A percentile compares a stretch with the other conserved stretches of the same genome.
These are phyloP conservation scores for Botryotinia convoluta DNA, from an alignment of 2,329 filamentous ascomycete species.

Conservation along the genomic window DNA sequence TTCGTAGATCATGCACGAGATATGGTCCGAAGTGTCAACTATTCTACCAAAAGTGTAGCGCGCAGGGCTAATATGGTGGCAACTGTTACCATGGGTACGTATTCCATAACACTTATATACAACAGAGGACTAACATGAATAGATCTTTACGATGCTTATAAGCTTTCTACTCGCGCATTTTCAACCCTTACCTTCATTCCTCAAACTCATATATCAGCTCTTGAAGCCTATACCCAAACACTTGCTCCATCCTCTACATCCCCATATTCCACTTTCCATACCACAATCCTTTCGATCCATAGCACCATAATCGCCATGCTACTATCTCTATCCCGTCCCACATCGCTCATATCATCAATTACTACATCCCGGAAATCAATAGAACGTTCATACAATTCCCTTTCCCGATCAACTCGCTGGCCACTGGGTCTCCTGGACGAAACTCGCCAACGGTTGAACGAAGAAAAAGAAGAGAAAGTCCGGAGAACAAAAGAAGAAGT, in stretches of 20 bases:
- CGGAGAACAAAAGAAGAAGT: slow-evolving; percentile 68
- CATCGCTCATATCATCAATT: slow-evolving; percentile 74
- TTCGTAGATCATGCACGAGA: slow-evolving; percentile 91
- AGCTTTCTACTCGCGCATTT: slow-evolving; percentile 52
- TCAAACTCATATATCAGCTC: slow-evolving; percentile 61
- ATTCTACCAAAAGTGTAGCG: slow-evolving; percentile 77
- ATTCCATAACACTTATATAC: background rate
- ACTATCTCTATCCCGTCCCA: slow-evolving; percentile 73
- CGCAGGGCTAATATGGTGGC: slow-evolving; percentile 73
- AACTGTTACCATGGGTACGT: slow-evolving; percentile 58
- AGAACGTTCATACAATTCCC: slow-evolving; percentile 72
- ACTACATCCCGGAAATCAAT: slow-evolving; percentile 70
- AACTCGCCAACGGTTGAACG: slow-evolving; percentile 74
- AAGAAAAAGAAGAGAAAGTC: slow-evolving; percentile 81
- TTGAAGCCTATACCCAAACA: slow-evolving; percentile 68
- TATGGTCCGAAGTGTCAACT: slow-evolving; percentile 80
- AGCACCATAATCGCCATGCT: slow-evolving; percentile 81
- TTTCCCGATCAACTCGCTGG: slow-evolving; percentile 75
- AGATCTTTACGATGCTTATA: slow-evolving; percentile 68
- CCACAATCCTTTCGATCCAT: slow-evolving; percentile 74
- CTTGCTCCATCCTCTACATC: slow-evolving; percentile 67
- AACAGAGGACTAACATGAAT: slow-evolving; percentile 36
- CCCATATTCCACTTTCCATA: slow-evolving; percentile 71
- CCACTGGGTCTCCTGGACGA: slow-evolving; percentile 82
- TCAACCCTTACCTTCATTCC: slow-evolving; percentile 66